Evolutionary conservation across 2,329 filamentous ascomycete species (phyloP), one percentile per base, ranked within the genome.

Genomic region (Alternaria solani): DNA sequence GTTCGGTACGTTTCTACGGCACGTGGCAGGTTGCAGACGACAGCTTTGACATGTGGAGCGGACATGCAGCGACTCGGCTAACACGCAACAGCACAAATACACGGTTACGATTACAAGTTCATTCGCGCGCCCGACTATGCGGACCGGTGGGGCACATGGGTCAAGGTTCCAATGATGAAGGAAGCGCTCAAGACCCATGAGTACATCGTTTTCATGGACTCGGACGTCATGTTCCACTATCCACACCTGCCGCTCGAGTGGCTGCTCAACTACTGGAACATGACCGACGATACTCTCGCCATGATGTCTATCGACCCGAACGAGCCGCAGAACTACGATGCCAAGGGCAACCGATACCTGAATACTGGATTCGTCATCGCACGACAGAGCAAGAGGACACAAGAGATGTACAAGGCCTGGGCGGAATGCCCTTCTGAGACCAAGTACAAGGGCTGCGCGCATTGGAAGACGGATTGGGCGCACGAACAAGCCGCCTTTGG

Each of bases 231-330:
- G 61, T 81, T 84, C 62, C 77, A 79, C 42, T 79, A 84, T 63
- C 79, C 79, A 1, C 77, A 82, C 39, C 72, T 85, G 2, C 82
- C 83, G 5, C 62, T 84, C 32, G 83, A 85, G 66, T 84, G 82
- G 80, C 79, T 85, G 4, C 74, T 85, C 63, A 83, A 82, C 71
- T 80, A 83, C 62, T 85, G 83, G 83, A 78, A 82, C 57, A 78
- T 84, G 66, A 78, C 73, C 34, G 66, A 77, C 7, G 73, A 81
- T n/a, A 83, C 80, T 0, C 75, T 82, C 12, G 69, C 83, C 54
- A 80, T 83, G 57, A 80, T 84, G 76, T 78, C 82, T 38, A 74
- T 80, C 56, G 83, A 84, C 52, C 81, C 82, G 7, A 74, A 81
- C 61, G 71, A 74, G 53, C 68, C 75, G 51, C 73, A 77, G 30